Percentiles rank a stretch among this genome's conserved stretches.
These are phyloP conservation scores for Microdochium bolleyi DNA, from an alignment of 2,329 filamentous ascomycete species.

Conservation along the genomic window DNA sequence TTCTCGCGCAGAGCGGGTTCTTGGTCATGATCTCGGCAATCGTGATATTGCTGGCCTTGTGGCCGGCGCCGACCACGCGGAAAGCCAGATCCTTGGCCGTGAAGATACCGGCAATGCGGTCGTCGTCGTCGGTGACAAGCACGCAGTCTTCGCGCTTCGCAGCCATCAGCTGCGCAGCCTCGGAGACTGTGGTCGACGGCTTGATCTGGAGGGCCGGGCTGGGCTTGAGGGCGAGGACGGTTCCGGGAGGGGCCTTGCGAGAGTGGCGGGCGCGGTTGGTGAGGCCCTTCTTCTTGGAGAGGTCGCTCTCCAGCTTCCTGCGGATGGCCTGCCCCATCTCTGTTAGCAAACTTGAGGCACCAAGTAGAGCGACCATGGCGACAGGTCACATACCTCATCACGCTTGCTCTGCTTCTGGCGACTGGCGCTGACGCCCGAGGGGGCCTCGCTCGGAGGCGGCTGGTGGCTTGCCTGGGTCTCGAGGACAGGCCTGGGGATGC, in stretches of 20 bases:
- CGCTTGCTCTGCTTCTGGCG: constrained; percentile 94
- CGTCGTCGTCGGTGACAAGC: constrained; percentile 93
- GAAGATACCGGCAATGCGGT: constrained; percentile 96
- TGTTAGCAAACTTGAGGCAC: constrained; percentile 8
- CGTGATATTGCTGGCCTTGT: constrained; percentile 82
- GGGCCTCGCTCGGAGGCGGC: constrained; percentile 47
- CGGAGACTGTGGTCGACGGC: constrained; percentile 84
- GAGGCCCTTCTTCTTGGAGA: constrained; percentile 92
- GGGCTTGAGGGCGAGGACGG: constrained; percentile 89
- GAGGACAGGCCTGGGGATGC: constrained; percentile 65
- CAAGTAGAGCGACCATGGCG: constrained; percentile 3
- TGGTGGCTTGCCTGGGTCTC: constrained; percentile 39
- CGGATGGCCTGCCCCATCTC: constrained; percentile 70
- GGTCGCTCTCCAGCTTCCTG: constrained; percentile 91
- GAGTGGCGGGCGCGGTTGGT: constrained; percentile 72
- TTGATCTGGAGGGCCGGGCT: constrained; percentile 97
- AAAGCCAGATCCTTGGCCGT: constrained; percentile 98
- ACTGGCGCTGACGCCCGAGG: constrained; percentile 75
- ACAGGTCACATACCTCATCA: constrained; percentile 72
- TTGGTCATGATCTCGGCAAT: constrained; percentile 99
- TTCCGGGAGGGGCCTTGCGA: constrained; percentile 91
- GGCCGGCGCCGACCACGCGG: constrained; percentile 83
- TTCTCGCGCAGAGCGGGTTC: constrained; percentile 94
- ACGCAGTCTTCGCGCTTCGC: constrained; percentile 98
- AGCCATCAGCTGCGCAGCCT: constrained; percentile 97